These are phyloP conservation scores for Pholiota microspora DNA, from an alignment of 768 basidiomycete species.

Conservation along the genomic window DNA sequence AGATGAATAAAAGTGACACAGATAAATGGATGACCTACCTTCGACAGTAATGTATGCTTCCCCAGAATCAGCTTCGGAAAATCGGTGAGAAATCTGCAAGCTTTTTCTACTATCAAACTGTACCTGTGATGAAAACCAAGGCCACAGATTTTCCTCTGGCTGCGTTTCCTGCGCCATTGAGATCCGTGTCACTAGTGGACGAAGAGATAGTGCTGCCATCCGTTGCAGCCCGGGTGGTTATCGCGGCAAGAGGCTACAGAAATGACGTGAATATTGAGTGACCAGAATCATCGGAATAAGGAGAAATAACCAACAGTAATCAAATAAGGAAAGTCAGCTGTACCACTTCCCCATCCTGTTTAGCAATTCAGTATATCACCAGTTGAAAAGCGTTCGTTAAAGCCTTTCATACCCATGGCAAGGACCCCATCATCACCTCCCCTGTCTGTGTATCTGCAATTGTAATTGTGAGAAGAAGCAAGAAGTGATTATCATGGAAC, in stretches of 20 bases:
- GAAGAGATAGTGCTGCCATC: slow-evolving; percentile 43
- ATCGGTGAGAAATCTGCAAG: not conserved
- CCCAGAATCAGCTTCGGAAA: slow-evolving; percentile 34
- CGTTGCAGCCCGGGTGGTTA: slow-evolving; percentile 35
- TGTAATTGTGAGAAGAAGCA: not conserved
- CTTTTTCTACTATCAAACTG: not conserved
- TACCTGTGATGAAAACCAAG: slow-evolving; percentile 52
- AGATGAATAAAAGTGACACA: not conserved
- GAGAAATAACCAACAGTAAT: slow-evolving; percentile 32
- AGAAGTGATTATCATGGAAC: not conserved
- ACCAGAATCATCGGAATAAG: not conserved
- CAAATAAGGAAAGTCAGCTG: slow-evolving; percentile 51
- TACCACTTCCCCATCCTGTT: slow-evolving; percentile 50
- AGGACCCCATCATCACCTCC: slow-evolving; percentile 58
- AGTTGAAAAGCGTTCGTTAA: slow-evolving; percentile 24
- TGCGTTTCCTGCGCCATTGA: slow-evolving; percentile 39
- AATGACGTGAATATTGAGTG: not conserved
- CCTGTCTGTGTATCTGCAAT: slow-evolving; percentile 43
- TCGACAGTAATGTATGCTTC: slow-evolving; percentile 46
- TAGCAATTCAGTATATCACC: too few species aligned
- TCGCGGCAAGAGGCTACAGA: slow-evolving; percentile 41
- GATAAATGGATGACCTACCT: slow-evolving; percentile 19
- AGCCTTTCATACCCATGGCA: too few species aligned
- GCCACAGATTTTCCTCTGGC: slow-evolving; percentile 48
- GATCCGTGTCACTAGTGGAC: slow-evolving; percentile 49